Conservation (phyloP, 176 grass and related monocot genomes). For the Chrysopogon serrulatus region DNA sequence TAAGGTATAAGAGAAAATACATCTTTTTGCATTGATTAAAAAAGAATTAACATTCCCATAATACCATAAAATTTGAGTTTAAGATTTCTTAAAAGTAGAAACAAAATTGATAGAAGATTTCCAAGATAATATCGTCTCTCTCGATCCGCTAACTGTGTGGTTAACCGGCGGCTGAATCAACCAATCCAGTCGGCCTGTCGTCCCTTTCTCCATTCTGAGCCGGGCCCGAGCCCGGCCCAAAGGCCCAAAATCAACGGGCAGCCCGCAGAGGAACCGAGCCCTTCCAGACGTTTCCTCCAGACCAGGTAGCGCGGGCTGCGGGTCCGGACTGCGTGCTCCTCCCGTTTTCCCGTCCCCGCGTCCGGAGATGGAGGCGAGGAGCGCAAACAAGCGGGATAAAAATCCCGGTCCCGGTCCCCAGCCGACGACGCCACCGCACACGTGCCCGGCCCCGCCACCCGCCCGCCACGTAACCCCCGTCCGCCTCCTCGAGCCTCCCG, state of each 20-base stretch:
- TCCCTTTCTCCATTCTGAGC: not conserved
- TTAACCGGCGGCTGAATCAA: not conserved
- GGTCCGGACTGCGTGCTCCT: not conserved
- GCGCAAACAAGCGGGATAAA: not conserved
- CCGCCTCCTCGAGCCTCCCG: conserved; percentile 9
- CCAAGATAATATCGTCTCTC: too few species aligned
- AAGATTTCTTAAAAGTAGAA: too few species aligned
- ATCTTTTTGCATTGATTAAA: too few species aligned
- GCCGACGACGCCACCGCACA: not conserved
- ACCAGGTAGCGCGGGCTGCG: not conserved
- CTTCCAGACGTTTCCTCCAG: conserved; percentile 20
- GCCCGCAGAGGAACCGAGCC: not conserved
- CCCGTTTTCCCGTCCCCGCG: conserved; percentile 50
- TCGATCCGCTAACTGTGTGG: too few species aligned
- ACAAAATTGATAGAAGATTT: too few species aligned
- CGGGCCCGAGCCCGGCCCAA: not conserved
- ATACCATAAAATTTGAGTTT: too few species aligned
- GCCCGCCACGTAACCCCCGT: not conserved
- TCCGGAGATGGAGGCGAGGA: not conserved
- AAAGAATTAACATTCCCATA: too few species aligned
- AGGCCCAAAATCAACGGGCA: not conserved
- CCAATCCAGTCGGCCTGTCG: not conserved
- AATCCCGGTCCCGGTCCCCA: not conserved
- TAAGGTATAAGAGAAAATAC: not conserved
- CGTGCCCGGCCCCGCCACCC: conserved; percentile 5